phyloP scores from a whole-genome alignment of 2,329 filamentous ascomycete species.

The Claviceps sp. region DNA sequence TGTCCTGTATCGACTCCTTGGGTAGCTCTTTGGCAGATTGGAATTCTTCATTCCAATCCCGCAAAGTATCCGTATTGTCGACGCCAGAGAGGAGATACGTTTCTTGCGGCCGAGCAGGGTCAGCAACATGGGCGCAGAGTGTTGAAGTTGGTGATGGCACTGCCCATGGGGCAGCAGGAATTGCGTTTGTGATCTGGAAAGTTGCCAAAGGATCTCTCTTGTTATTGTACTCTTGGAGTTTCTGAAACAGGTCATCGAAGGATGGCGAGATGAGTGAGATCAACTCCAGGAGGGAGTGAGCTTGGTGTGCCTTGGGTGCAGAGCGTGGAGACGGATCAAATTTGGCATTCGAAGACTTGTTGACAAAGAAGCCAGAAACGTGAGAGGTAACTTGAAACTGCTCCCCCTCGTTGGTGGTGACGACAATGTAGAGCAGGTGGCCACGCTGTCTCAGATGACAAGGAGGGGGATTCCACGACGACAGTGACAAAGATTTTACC shows the following conservation, averaged over 20 bases:
- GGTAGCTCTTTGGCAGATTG: constrained; percentile 92
- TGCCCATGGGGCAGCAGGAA: constrained; percentile 84
- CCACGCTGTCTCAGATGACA: constrained; percentile 83
- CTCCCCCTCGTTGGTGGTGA: constrained; percentile 88
- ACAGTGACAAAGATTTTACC: constrained; percentile 76
- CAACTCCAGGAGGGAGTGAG: constrained; percentile 77
- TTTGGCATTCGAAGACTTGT: constrained; percentile 88
- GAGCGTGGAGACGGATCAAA: constrained; percentile 81
- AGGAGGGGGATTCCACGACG: constrained; percentile 92
- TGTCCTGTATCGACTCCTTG: constrained; percentile 85
- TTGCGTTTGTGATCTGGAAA: constrained; percentile 91
- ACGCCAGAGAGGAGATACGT: constrained; percentile 79
- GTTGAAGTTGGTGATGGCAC: constrained; percentile 56
- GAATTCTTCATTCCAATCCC: constrained; percentile 99
- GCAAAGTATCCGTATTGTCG: constrained; percentile 84
- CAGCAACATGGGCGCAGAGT: constrained; percentile 59
- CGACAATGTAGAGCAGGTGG: constrained; percentile 78
- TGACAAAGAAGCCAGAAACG: constrained; percentile 91
- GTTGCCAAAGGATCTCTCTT: constrained; percentile 77
- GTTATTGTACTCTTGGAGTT: constrained; percentile 74
- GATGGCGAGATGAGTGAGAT: constrained; percentile 70
- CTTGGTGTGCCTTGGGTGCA: constrained; percentile 61
- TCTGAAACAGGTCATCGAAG: constrained; percentile 62
- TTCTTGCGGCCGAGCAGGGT: constrained; percentile 84
- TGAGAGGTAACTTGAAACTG: constrained; percentile 88